phyloP scores from a whole-genome alignment of 1,284 basidiomycete species.

The Exobasidium rhododendri region DNA sequence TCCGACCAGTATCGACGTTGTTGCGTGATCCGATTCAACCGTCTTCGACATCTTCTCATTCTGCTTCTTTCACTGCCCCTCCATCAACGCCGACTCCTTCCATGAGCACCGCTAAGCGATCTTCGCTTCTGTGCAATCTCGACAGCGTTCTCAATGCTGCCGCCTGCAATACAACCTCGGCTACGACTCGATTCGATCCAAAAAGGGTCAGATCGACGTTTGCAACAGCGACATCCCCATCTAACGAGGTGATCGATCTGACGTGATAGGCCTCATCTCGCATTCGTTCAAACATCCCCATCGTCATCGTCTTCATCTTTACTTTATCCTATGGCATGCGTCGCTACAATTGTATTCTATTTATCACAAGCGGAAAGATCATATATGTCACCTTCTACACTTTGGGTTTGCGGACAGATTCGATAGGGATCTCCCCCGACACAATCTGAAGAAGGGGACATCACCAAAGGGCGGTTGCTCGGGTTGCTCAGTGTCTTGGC shows the following conservation, averaged over 20 bases:
- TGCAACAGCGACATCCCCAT: neutral
- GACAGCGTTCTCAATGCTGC: neutral
- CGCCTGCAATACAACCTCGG: neutral
- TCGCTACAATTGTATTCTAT: too few relatives aligned
- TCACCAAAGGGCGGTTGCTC: too few relatives aligned
- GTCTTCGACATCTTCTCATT: neutral
- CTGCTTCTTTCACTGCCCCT: neutral
- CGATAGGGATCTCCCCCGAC: constrained; percentile 30
- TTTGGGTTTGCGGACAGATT: constrained; percentile 17
- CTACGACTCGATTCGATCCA: neutral
- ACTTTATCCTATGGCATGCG: too few relatives aligned
- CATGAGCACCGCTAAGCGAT: neutral
- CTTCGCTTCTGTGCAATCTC: neutral
- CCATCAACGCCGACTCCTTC: too few relatives aligned
- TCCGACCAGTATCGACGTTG: neutral
- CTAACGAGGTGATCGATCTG: neutral
- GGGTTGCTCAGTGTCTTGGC: neutral
- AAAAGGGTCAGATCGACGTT: neutral
- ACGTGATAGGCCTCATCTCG: too few relatives aligned
- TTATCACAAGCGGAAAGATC: too few relatives aligned
- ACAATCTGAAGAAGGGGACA: too few relatives aligned
- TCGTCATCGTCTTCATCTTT: too few relatives aligned
- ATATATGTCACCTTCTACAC: constrained; percentile 1
- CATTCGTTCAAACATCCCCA: too few relatives aligned
- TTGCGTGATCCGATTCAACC: neutral